Evolutionary conservation across 202 grass and related monocot genomes (phyloP).

Genomic region (Brachypodium distachyon): DNA sequence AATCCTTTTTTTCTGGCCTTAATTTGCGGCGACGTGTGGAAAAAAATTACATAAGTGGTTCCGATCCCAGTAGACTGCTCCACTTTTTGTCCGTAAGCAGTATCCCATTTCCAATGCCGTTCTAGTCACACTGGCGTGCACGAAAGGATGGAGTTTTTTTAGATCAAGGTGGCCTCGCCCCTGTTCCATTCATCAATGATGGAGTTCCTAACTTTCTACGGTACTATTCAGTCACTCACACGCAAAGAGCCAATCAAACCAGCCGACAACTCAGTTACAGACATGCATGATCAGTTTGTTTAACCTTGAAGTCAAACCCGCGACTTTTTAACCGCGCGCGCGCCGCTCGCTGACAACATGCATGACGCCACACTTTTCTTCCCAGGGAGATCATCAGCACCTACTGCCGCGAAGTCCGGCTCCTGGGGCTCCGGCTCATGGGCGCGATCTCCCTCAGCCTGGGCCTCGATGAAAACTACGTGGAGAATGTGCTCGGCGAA

Average conservation of each 20-base stretch:
- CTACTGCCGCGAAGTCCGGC: slow-evolving; percentile 62
- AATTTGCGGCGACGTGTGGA: not conserved
- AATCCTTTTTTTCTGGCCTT: not conserved
- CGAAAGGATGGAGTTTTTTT: not conserved
- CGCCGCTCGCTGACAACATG: not conserved
- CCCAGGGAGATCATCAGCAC: slow-evolving; percentile 51
- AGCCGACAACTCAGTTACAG: no score
- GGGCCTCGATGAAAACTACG: slow-evolving; percentile 50
- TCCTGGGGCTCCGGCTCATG: slow-evolving; percentile 48
- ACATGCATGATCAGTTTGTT: no score
- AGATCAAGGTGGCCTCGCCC: no score
- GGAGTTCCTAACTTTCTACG: no score
- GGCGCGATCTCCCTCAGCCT: slow-evolving; percentile 63
- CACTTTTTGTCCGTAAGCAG: not conserved
- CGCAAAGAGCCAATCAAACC: no score
- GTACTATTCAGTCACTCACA: no score
- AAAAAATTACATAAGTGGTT: not conserved
- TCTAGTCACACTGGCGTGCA: not conserved
- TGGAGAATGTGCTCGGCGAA: slow-evolving; percentile 50
- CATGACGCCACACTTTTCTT: not conserved
- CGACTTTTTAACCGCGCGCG: not conserved
- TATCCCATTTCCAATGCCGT: not conserved
- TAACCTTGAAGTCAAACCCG: not conserved
- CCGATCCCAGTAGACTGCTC: not conserved
- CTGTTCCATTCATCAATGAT: no score